phyloP scores from a whole-genome alignment of 129 eudicot genomes.

The Centella asiatica region DNA sequence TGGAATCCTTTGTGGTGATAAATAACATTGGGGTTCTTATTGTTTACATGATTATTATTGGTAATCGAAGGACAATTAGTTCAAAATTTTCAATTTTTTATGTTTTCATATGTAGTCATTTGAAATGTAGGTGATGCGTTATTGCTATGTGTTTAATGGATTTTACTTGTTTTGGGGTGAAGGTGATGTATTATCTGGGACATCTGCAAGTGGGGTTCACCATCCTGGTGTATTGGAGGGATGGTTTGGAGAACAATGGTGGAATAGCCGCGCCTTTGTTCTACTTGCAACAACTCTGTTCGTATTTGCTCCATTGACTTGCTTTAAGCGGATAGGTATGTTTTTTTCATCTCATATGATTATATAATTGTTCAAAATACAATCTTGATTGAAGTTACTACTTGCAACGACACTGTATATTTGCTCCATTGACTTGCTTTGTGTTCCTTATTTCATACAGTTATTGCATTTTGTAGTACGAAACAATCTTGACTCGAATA shows the following conservation, averaged over 20 bases:
- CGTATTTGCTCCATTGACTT: slow-evolving; percentile 55
- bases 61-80: slow-evolving; percentile 26
- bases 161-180: slow-evolving; percentile 7
- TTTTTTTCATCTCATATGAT: not conserved
- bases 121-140: not conserved
- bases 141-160: slow-evolving; percentile 7
- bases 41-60: slow-evolving; percentile 81
- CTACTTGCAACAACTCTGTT: slow-evolving; percentile 40
- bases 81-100: not conserved
- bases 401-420: no score
- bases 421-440: no score
- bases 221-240: slow-evolving; percentile 60
- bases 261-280: slow-evolving; percentile 48
- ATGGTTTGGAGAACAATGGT: slow-evolving; percentile 64
- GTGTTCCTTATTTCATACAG: no score
- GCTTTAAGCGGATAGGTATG: slow-evolving; percentile 59
- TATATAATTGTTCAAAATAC: not conserved
- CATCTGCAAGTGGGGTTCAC: slow-evolving; percentile 40
- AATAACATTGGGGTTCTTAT: slow-evolving; percentile 58
- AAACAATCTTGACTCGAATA: no score
- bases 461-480: no score
- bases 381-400: not conserved
- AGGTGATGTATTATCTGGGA: slow-evolving; percentile 68
- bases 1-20: slow-evolving; percentile 54
- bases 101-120: not conserved